phyloP scores from a whole-genome alignment of 176 grass and related monocot species.

The Avena atlantica region DNA sequence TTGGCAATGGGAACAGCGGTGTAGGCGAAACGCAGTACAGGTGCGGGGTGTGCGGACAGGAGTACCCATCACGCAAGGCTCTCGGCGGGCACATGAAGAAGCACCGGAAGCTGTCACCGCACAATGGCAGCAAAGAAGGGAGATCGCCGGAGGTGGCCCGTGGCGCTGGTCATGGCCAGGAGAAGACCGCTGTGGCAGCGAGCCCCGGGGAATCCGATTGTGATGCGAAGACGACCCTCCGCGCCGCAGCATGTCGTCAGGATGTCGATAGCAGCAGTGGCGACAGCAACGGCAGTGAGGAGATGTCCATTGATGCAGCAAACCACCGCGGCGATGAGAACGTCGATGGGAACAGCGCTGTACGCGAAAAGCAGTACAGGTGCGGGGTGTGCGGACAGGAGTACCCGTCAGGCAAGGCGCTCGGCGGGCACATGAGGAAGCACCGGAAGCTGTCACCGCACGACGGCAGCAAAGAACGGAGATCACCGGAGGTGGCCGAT shows the following conservation, averaged over 20 bases:
- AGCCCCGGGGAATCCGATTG: neutral
- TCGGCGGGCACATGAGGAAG: constrained; percentile 44
- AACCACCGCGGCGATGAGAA: neutral
- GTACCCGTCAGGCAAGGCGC: constrained; percentile 26
- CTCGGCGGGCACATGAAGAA: constrained; percentile 44
- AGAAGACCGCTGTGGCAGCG: neutral
- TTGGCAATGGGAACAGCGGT: neutral
- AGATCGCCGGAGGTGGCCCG: neutral
- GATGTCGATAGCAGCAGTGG: neutral
- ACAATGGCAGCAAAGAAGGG: constrained; percentile 9
- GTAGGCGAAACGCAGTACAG: neutral
- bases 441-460: constrained; percentile 7
- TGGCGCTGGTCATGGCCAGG: neutral
- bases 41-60: constrained; percentile 50
- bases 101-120: constrained; percentile 31
- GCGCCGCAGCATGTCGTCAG: neutral
- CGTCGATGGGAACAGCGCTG: neutral
- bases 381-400: constrained; percentile 48
- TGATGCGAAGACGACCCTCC: neutral
- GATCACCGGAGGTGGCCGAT: neutral
- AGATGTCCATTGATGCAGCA: neutral
- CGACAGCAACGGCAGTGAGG: neutral
- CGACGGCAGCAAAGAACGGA: neutral
- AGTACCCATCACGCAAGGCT: constrained; percentile 25
- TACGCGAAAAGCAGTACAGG: neutral